Evolutionary conservation across 495 filamentous ascomycete genomes (phyloP), one percentile per base, ranked within the genome.

Genomic region (Cercophora newfieldiana): DNA sequence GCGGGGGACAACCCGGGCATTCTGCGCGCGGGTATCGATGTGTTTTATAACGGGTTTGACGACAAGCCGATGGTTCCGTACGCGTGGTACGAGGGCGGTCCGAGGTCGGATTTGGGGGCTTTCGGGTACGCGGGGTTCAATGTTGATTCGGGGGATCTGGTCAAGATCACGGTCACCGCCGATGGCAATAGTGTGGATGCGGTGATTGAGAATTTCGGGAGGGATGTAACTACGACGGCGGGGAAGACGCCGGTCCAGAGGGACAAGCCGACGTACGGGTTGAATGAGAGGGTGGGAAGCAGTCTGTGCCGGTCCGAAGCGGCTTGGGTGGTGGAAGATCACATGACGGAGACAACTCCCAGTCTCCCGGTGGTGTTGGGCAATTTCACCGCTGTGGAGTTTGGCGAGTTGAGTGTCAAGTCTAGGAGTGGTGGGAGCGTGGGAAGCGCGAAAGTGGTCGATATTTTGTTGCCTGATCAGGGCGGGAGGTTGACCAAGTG

Each of bases 401-500:
- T 72, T 51, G 56, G 14, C n/a, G 50, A 53, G 30, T 53, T 70
- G 21, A 59, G 31, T 5, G 50, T 69, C 0, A 37, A 10, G 63
- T 65, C 63, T 1, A 61, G 24, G 49, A 61, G 50, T 7, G 60
- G 60, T 12, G 30, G 14, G 2, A n/a, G 19, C 37, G 61, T 51
- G 14, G 54, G 37, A n/a, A 70, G 65, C 26, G 50, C 65, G 22
- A 58, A 61, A 66, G 44, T 75, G 61, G 12, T 37, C 33, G 66
- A 75, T 66, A 66, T 74, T 19, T 29, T 63, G 44, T 31, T 69
- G 24, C 18, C 22, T 26, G 60, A 51, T 29, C 74, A 75, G 68
- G 74, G 74, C 0, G 74, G 74, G 1, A 56, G 58, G 65, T 55
- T 75, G 65, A 74, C 72, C 1, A 49, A 59, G n/a, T 74, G 72